Evolutionary conservation across 2,329 filamentous ascomycete genomes (phyloP).

Genomic region (Pseudogymnoascus sp.): DNA sequence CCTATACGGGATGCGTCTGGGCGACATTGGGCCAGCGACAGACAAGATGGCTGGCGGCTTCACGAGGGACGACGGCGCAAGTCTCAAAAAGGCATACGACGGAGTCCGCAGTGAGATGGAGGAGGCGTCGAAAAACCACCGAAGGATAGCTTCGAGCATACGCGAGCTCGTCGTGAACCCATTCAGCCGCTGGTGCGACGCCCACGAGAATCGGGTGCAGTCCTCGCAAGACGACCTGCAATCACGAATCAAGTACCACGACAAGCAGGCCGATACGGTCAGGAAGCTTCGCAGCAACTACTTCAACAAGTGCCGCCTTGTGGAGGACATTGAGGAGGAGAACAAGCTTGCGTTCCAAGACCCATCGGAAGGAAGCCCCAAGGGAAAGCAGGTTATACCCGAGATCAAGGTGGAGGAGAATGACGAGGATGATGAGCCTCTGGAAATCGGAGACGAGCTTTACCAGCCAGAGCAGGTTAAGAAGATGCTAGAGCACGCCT

Average conservation of each 20-base stretch:
- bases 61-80: slow-evolving; percentile 85
- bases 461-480: slow-evolving; percentile 84
- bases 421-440: slow-evolving; percentile 70
- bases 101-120: slow-evolving; percentile 89
- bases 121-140: slow-evolving; percentile 80
- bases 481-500: slow-evolving; percentile 78
- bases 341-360: slow-evolving; percentile 97
- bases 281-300: slow-evolving; percentile 93
- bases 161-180: slow-evolving; percentile 91
- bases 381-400: slow-evolving; percentile 54
- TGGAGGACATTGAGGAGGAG: slow-evolving; percentile 96
- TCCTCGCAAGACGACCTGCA: slow-evolving; percentile 94
- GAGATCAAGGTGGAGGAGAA: slow-evolving; percentile 78
- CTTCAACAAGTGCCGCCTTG: slow-evolving; percentile 96
- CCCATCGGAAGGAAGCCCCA: slow-evolving; percentile 61
- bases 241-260: slow-evolving; percentile 80
- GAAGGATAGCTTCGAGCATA: slow-evolving; percentile 93
- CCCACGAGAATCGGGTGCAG: slow-evolving; percentile 83
- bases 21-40: slow-evolving; percentile 72
- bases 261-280: slow-evolving; percentile 81
- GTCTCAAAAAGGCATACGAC: slow-evolving; percentile 80
- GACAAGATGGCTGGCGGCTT: slow-evolving; percentile 83
- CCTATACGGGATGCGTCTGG: slow-evolving; percentile 70
- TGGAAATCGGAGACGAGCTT: slow-evolving; percentile 84
- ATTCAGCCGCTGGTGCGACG: slow-evolving; percentile 92